Percentiles rank a stretch among this genome's conserved stretches.
Conservation (phyloP, 345 rosid genomes). For the Acer campestre region DNA sequence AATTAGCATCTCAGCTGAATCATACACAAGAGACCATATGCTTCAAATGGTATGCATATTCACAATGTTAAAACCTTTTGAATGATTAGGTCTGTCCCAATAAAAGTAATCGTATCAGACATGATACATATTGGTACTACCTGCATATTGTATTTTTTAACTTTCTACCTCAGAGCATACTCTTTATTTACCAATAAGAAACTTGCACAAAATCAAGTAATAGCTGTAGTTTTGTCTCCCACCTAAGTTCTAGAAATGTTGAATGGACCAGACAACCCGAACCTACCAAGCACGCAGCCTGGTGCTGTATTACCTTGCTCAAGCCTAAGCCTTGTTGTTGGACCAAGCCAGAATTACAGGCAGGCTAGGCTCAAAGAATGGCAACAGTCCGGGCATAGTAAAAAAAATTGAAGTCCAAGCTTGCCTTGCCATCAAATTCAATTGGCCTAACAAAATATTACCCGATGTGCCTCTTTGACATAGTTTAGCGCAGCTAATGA, state of each 20-base stretch:
- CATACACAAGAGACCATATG: conserved; percentile 76
- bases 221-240: background rate
- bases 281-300: no score
- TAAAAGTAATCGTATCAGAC: background rate
- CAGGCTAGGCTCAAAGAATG: no score
- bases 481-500: background rate
- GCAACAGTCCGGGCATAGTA: no score
- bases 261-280: no score
- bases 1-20: conserved; percentile 83
- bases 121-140: background rate
- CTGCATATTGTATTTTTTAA: background rate
- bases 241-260: background rate
- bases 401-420: no score
- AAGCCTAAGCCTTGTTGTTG: no score
- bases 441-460: no score
- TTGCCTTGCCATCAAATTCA: no score
- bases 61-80: background rate
- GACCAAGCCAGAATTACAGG: no score
- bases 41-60: conserved; percentile 60
- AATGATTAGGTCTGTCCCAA: background rate
- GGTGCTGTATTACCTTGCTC: no score
- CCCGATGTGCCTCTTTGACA: background rate
- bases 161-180: background rate
- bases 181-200: background rate
- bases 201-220: background rate